Conservation (phyloP, 345 rosid species). For the Gossypium longicalyx region DNA sequence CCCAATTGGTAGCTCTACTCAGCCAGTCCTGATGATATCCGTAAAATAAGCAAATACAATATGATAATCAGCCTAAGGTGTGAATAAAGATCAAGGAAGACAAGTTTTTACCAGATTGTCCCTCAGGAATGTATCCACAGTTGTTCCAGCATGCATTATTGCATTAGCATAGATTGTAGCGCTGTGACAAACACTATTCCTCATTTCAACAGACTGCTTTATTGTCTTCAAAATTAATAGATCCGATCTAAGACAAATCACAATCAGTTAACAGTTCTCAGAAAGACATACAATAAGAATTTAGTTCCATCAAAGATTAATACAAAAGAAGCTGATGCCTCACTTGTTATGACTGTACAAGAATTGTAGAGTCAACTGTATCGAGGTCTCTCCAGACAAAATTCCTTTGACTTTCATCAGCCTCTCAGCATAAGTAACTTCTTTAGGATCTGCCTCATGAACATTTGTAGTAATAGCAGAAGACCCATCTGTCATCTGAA, state of each 20-base stretch:
- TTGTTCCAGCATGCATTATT: constrained; percentile 99
- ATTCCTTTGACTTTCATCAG: constrained; percentile 78
- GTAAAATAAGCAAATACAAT: constrained; percentile 11
- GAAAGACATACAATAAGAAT: neutral
- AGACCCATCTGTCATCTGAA: constrained; percentile 77
- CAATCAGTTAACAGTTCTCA: neutral
- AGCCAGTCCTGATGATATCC: constrained; percentile 77
- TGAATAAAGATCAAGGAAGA: constrained; percentile 3
- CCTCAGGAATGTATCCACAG: constrained; percentile 96
- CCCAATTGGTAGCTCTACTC: constrained; percentile 99
- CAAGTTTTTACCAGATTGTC: constrained; percentile 72
- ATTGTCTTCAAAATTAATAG: constrained; percentile 89
- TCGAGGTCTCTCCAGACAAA: constrained; percentile 95
- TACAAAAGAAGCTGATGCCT: constrained; percentile 17
- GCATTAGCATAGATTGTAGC: constrained; percentile 99
- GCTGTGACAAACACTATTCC: constrained; percentile 98
- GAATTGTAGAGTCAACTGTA: constrained; percentile 87
- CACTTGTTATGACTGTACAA: constrained; percentile 94
- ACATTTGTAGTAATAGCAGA: constrained; percentile 36
- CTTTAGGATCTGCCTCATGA: constrained; percentile 56
- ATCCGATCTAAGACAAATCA: constrained; percentile 66
- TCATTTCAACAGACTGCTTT: constrained; percentile 97
- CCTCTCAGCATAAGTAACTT: constrained; percentile 70
- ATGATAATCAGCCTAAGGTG: constrained; percentile 4
- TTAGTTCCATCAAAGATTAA: neutral